phyloP scores from a whole-genome alignment of 345 rosid species.

The Eucalyptus pauciflora region DNA sequence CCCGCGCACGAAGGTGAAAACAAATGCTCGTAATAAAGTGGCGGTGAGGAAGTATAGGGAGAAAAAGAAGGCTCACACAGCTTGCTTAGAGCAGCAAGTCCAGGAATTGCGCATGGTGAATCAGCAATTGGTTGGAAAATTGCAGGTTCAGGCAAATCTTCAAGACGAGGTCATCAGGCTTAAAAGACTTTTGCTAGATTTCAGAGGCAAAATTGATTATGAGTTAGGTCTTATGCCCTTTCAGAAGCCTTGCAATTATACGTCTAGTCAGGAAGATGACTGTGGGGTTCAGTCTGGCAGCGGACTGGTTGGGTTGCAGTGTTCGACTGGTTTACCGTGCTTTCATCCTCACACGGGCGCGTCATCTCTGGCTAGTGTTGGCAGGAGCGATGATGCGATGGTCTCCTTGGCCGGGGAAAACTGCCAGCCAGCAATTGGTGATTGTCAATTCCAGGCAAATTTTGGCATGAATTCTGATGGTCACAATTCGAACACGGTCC shows the following conservation, averaged over 20 bases:
- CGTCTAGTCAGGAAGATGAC: conserved; percentile 21
- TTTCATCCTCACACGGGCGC: conserved; percentile 11
- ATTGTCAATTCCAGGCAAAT: conserved; percentile 11
- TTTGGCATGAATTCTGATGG: neutral
- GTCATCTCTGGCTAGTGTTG: conserved; percentile 1
- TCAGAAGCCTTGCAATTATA: conserved; percentile 15
- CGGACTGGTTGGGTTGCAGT: neutral
- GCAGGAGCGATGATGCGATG: conserved; percentile 16
- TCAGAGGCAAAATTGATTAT: conserved; percentile 38
- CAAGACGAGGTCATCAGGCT: conserved; percentile 50
- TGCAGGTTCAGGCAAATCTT: conserved; percentile 38
- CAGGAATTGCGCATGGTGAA: conserved; percentile 30
- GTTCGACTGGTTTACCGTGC: conserved; percentile 17
- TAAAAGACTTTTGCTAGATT: conserved; percentile 25
- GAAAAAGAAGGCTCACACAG: conserved; percentile 68
- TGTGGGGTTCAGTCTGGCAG: conserved; percentile 3
- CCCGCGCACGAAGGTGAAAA: conserved; percentile 13
- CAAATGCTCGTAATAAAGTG: conserved; percentile 56
- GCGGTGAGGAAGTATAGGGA: conserved; percentile 78
- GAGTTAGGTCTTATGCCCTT: conserved; percentile 40
- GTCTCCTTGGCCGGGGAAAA: conserved; percentile 11
- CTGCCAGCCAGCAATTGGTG: conserved; percentile 7
- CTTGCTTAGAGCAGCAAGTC: conserved; percentile 69
- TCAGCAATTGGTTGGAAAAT: conserved; percentile 32
- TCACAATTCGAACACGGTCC: neutral